phyloP scores from a whole-genome alignment of 805 yeast species.

The Candida pseudofarinosa region DNA sequence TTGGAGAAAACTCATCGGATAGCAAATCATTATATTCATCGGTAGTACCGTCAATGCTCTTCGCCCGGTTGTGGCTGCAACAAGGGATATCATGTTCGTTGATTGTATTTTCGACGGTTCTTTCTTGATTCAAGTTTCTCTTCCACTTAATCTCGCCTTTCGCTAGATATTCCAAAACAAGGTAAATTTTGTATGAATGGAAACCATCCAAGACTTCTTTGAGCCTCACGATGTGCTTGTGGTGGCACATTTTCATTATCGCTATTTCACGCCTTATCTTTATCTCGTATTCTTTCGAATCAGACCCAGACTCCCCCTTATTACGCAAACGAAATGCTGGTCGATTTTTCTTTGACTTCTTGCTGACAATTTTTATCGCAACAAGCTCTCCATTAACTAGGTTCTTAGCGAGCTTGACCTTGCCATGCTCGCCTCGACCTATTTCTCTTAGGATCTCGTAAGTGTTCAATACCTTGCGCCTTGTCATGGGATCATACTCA shows the following conservation, averaged over 20 bases:
- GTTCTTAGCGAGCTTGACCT: slow-evolving; percentile 86
- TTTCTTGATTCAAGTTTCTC: slow-evolving; percentile 11
- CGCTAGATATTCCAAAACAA: slow-evolving; percentile 86
- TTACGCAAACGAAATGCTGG: slow-evolving; percentile 26
- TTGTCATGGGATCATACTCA: slow-evolving; percentile 84
- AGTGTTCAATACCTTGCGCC: slow-evolving; percentile 77
- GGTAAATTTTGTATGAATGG: slow-evolving; percentile 76
- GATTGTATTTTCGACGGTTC: not conserved
- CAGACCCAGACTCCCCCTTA: slow-evolving; percentile 13
- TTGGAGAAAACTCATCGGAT: slow-evolving; percentile 44
- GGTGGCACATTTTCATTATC: slow-evolving; percentile 46
- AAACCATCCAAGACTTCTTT: slow-evolving; percentile 79
- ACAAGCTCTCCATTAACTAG: slow-evolving; percentile 59
- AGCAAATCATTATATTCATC: slow-evolving; percentile 20
- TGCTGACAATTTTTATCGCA: slow-evolving; percentile 91
- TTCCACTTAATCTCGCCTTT: slow-evolving; percentile 90
- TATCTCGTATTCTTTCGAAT: slow-evolving; percentile 25
- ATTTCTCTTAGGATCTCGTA: slow-evolving; percentile 85
- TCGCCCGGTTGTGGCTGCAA: slow-evolving; percentile 12
- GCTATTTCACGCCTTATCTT: slow-evolving; percentile 41
- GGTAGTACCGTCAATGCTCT: slow-evolving; percentile 7
- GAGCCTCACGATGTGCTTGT: slow-evolving; percentile 37
- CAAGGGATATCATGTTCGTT: slow-evolving; percentile 41
- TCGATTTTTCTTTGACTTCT: slow-evolving; percentile 44
- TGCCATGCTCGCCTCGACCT: slow-evolving; percentile 98